Percentiles rank a stretch among this genome's conserved stretches.
Evolutionary conservation across 306 rosid genomes (phyloP).

Genomic region (Fragaria iinumae): DNA sequence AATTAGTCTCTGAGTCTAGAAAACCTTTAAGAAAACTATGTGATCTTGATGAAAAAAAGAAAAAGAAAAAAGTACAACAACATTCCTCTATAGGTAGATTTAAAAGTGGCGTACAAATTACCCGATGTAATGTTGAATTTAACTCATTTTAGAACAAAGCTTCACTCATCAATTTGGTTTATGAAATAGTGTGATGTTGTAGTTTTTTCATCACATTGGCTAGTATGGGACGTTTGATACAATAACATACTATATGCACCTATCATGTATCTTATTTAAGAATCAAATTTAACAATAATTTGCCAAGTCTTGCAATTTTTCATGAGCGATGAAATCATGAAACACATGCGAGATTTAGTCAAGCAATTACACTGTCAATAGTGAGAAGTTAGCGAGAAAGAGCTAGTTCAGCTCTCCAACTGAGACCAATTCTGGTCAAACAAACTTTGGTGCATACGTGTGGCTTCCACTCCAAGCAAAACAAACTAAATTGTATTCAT

Average conservation of each 20-base stretch:
- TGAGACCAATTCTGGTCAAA: background rate
- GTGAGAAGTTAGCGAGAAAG: background rate
- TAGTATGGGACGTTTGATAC: no score
- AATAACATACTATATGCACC: background rate
- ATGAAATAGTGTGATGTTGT: background rate
- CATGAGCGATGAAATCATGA: background rate
- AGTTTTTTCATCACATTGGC: background rate
- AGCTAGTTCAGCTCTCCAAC: background rate
- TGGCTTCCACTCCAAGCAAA: background rate
- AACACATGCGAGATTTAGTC: conserved; percentile 2
- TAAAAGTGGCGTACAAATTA: no score
- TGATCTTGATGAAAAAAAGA: no score
- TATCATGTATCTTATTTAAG: no score
- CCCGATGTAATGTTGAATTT: background rate
- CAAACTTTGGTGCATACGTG: background rate
- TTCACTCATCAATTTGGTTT: background rate
- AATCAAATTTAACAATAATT: no score
- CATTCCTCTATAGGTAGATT: no score
- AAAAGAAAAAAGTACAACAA: no score
- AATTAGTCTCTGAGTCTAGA: no score
- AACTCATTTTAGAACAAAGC: background rate
- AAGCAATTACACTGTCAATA: background rate
- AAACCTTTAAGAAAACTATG: no score
- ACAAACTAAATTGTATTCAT: background rate
- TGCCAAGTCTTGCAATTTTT: background rate